Percentiles rank a stretch among this genome's conserved stretches.
Evolutionary conservation across 2,329 filamentous ascomycete species (phyloP).

Genomic region (Amesomyces nigricolor): DNA sequence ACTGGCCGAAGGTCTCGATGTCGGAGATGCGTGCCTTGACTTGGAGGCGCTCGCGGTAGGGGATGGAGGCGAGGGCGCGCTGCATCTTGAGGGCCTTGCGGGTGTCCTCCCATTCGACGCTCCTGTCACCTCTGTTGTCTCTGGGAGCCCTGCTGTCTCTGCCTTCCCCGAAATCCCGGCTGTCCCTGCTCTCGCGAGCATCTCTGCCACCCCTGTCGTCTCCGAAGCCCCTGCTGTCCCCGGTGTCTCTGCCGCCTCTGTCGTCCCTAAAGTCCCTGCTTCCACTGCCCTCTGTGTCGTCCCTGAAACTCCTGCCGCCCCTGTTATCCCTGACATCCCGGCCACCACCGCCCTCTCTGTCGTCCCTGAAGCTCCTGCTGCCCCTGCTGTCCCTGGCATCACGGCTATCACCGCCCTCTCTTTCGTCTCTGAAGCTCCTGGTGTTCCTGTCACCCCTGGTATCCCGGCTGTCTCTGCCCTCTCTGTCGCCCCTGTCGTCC

Average conservation of each 20-base stretch:
- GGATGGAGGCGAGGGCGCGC: slow-evolving; percentile 65
- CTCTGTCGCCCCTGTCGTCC: slow-evolving; percentile 1
- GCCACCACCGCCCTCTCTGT: not conserved
- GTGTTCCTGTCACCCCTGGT: slow-evolving; percentile 10
- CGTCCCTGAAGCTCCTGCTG: slow-evolving; percentile 11
- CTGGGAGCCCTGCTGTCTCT: slow-evolving; percentile 19
- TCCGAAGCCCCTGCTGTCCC: slow-evolving; percentile 29
- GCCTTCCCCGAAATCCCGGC: not conserved
- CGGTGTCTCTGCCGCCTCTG: slow-evolving; percentile 11
- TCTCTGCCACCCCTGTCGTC: slow-evolving; percentile 17
- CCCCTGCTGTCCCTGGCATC: slow-evolving; percentile 8
- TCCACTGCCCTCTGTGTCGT: slow-evolving; percentile 29
- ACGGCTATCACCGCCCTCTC: slow-evolving; percentile 31
- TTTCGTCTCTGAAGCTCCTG: slow-evolving; percentile 23
- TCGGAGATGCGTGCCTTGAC: slow-evolving; percentile 55
- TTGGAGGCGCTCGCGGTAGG: slow-evolving; percentile 60
- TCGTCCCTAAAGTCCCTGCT: not conserved
- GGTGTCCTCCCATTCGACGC: slow-evolving; percentile 37
- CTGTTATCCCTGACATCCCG: slow-evolving; percentile 4
- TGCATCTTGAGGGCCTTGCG: slow-evolving; percentile 93
- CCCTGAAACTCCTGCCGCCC: slow-evolving; percentile 21
- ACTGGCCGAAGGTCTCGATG: slow-evolving; percentile 73
- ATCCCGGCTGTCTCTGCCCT: slow-evolving; percentile 14
- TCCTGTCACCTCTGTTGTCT: slow-evolving; percentile 30
- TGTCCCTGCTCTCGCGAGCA: not conserved